Evolutionary conservation across 2,329 filamentous ascomycete species (phyloP), one percentile per base, ranked within the genome.

Genomic region (Reticulascus tulasneorum): DNA sequence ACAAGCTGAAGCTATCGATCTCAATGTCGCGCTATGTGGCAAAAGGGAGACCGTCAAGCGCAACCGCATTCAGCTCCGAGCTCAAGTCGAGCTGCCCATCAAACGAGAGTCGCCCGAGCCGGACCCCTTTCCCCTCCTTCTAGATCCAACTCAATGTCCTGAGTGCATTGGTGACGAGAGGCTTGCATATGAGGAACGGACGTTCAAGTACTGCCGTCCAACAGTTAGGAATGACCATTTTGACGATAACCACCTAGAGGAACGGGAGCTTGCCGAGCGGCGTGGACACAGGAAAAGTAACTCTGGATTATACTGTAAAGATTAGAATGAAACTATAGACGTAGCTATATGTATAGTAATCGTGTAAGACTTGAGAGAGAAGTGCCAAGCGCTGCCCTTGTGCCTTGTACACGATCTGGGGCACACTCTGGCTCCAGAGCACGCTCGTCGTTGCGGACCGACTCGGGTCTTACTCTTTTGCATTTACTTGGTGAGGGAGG

Each of bases 191-290:
- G 17, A 44, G 35, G 43, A 42, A 29, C 36, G 38, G 12, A 47
- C 33, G 13, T 48, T 48, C 30, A 25, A 23, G 27, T 46, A 42
- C 21, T 39, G 34, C 27, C 31, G 43, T n/a, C 38, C 35, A 7
- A 37, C 39, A 22, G 29, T 45, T 20, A 42, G 41, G 26, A 52
- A 52, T 33, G 31, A 51, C 36, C 37, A 52, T 37, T 52, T 52
- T 31, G 41, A 51, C 24, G 26, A 46, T 32, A 24, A 44, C 16
- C 33, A 53, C 35, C 29, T 53, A 5, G 28, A 35, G 36, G 27
- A 40, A 29, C 33, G 40, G 27, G 37, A 48, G 37, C 37, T 15
- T 26, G 36, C 44, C 29, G 20, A 42, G 29, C 29, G 39, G 23
- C 16, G 25, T 29, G 28, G 40, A n/a, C n/a, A n/a, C n/a, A n/a